Conservation (phyloP, 2,329 filamentous ascomycete genomes). For the Ascochyta clinopodiicola region DNA sequence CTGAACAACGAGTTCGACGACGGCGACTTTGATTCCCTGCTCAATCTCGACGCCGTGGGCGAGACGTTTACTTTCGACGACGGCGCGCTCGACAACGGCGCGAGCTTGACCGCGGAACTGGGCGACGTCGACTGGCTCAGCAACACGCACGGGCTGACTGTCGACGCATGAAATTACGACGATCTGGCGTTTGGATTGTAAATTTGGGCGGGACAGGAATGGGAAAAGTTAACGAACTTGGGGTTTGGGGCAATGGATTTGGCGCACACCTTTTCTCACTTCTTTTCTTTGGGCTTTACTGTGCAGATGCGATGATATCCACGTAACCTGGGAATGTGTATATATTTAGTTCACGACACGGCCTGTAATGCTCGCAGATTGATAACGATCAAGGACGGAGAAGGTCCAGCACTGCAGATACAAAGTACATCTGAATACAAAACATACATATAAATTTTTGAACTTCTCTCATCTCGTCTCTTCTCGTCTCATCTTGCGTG, state of each 20-base stretch:
- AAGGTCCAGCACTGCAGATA: too few species aligned
- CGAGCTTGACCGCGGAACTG: slow-evolving; percentile 8
- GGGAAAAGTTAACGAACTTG: too few species aligned
- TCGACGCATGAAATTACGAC: slow-evolving; percentile 18
- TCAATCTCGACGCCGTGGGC: slow-evolving; percentile 51
- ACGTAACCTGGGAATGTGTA: background rate
- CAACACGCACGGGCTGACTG: slow-evolving; percentile 14
- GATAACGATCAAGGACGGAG: background rate
- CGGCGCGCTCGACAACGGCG: slow-evolving; percentile 24
- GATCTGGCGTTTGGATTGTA: background rate
- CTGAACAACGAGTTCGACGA: slow-evolving; percentile 49
- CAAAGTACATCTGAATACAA: too few species aligned
- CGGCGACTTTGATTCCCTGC: slow-evolving; percentile 48
- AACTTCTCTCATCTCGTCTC: too few species aligned
- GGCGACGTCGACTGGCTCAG: slow-evolving; percentile 29
- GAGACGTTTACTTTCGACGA: slow-evolving; percentile 48
- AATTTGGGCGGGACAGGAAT: background rate
- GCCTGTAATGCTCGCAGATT: background rate
- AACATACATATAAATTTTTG: too few species aligned
- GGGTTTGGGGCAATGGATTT: too few species aligned
- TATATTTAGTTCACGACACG: background rate
- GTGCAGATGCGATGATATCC: background rate
- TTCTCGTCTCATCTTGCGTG: too few species aligned
- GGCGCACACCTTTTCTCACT: too few species aligned
- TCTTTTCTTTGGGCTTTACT: background rate